Conservation (phyloP, 192 early-diverging fungal species). For the Anaeromyces robustus region DNA sequence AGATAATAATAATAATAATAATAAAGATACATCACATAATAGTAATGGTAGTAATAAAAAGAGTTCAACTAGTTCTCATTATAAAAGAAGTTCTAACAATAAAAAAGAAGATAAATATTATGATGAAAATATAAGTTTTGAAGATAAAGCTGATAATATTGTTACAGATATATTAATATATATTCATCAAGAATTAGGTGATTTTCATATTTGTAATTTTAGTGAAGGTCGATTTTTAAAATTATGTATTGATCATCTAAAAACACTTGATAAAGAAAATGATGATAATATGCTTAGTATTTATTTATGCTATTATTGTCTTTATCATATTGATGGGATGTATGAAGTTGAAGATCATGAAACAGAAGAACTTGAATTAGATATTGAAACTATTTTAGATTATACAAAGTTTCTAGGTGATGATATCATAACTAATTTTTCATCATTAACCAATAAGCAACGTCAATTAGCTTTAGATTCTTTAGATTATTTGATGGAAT, state of each 20-base stretch:
- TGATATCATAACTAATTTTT: background rate
- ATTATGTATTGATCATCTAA: background rate
- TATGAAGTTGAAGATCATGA: background rate
- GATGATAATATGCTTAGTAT: background rate
- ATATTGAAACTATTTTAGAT: background rate
- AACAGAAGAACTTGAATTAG: background rate
- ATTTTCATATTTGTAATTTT: background rate
- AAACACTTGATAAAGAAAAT: background rate
- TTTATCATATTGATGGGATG: background rate
- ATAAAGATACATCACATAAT: too few relatives aligned
- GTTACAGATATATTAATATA: background rate
- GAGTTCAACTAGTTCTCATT: background rate
- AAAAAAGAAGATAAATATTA: background rate
- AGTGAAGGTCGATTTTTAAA: background rate
- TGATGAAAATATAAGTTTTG: background rate
- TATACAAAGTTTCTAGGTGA: background rate
- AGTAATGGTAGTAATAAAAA: background rate
- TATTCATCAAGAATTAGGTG: background rate
- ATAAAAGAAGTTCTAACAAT: background rate
- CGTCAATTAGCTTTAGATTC: background rate
- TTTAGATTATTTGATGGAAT: background rate
- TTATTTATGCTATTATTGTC: background rate
- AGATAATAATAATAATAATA: background rate
- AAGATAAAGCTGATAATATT: background rate
- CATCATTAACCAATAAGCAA: background rate